These are phyloP conservation scores for Barnettozyma populi DNA, from an alignment of 805 yeast genomes.

Conservation along the genomic window DNA sequence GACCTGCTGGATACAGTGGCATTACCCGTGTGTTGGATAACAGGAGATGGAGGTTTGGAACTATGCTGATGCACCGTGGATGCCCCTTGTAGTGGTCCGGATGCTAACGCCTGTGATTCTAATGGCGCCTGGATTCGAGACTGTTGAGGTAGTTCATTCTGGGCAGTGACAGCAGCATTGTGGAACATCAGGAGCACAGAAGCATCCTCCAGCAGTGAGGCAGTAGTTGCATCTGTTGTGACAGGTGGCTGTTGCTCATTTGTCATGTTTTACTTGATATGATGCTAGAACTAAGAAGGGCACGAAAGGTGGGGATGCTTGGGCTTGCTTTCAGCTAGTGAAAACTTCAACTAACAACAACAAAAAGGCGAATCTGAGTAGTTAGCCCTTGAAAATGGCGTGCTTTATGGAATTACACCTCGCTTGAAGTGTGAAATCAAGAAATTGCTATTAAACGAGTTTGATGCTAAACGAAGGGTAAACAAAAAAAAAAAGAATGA, in stretches of 20 bases:
- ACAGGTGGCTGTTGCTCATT: background rate
- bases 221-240: background rate
- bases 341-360: background rate
- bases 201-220: constrained; percentile 48
- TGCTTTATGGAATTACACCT: background rate
- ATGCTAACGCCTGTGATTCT: constrained; percentile 1
- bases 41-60: background rate
- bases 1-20: constrained; percentile 1
- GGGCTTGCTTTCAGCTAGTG: background rate
- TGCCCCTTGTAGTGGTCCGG: background rate
- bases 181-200: constrained; percentile 59
- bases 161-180: constrained; percentile 38
- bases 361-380: background rate
- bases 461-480: constrained; percentile 1
- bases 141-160: background rate
- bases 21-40: background rate
- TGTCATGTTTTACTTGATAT: constrained; percentile 1
- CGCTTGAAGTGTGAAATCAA: background rate
- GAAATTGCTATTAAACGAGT: background rate
- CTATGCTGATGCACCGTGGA: background rate
- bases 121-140: background rate
- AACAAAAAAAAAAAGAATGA: background rate
- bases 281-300: background rate
- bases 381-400: background rate
- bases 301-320: background rate